Percentiles rank a stretch among this genome's conserved stretches.
phyloP scores from a whole-genome alignment of 495 filamentous ascomycete species.

The Aspergillus steynii region DNA sequence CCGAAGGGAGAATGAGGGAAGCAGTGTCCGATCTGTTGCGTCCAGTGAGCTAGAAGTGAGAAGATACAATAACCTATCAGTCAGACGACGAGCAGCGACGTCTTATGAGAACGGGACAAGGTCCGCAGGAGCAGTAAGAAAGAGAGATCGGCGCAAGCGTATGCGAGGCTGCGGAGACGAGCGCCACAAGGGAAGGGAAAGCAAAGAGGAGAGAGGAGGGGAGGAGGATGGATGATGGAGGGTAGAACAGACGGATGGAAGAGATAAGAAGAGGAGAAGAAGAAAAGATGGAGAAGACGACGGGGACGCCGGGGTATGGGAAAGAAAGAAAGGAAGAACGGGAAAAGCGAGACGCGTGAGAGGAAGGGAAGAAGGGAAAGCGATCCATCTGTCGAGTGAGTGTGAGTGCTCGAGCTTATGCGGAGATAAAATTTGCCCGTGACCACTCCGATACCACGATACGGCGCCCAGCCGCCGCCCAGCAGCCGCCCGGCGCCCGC shows the following conservation, averaged over 20 bases:
- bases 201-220: constrained; percentile 1
- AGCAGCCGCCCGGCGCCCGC: too few relatives aligned
- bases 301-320: constrained; percentile 5
- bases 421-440: not conserved
- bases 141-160: not conserved
- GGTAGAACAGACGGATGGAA: constrained; percentile 6
- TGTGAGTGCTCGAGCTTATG: not conserved
- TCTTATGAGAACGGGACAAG: not conserved
- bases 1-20: constrained; percentile 13
- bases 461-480: too few relatives aligned
- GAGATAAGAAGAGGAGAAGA: constrained; percentile 13
- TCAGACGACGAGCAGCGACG: constrained; percentile 9
- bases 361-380: constrained; percentile 11
- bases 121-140: not conserved
- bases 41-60: constrained; percentile 43
- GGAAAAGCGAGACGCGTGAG: constrained; percentile 10
- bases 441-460: too few relatives aligned
- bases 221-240: constrained; percentile 10
- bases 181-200: not conserved
- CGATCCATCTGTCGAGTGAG: constrained; percentile 10
- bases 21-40: constrained; percentile 35
- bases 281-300: constrained; percentile 12
- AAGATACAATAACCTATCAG: constrained; percentile 39
- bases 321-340: constrained; percentile 14
- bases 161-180: constrained; percentile 1